phyloP scores from a whole-genome alignment of 768 basidiomycete genomes.

The Kwoniella sp. region DNA sequence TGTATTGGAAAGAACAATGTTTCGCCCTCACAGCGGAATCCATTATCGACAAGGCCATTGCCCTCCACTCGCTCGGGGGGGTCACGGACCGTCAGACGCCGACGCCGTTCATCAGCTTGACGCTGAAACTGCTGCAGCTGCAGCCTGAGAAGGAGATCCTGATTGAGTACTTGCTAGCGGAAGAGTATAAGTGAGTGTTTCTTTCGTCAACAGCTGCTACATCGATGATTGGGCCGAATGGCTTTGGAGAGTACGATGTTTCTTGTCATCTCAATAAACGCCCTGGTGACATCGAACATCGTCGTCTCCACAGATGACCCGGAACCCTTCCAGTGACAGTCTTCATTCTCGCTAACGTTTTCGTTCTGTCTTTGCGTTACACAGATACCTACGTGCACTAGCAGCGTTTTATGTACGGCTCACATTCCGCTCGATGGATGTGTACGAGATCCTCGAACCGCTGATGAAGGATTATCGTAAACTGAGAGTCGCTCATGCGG shows the following conservation, averaged over 20 bases:
- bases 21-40: conserved; percentile 97
- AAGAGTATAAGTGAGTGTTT: conserved; percentile 91
- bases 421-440: conserved; percentile 86
- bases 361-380: too few relatives aligned
- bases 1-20: conserved; percentile 98
- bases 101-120: conserved; percentile 87
- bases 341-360: not conserved
- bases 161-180: conserved; percentile 89
- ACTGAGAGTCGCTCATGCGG: conserved; percentile 74
- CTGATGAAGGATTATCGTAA: conserved; percentile 92
- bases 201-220: too few relatives aligned
- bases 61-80: conserved; percentile 79
- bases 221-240: conserved; percentile 5
- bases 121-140: conserved; percentile 91
- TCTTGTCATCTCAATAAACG: too few relatives aligned
- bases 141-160: conserved; percentile 98
- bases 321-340: not conserved
- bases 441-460: conserved; percentile 91
- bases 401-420: conserved; percentile 93
- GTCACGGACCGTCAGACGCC: conserved; percentile 90
- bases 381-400: conserved; percentile 87
- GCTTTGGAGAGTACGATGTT: too few relatives aligned
- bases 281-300: too few relatives aligned
- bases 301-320: too few relatives aligned
- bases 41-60: conserved; percentile 89